phyloP scores from a whole-genome alignment of 768 basidiomycete genomes.

The Chalciporus piperatus region DNA sequence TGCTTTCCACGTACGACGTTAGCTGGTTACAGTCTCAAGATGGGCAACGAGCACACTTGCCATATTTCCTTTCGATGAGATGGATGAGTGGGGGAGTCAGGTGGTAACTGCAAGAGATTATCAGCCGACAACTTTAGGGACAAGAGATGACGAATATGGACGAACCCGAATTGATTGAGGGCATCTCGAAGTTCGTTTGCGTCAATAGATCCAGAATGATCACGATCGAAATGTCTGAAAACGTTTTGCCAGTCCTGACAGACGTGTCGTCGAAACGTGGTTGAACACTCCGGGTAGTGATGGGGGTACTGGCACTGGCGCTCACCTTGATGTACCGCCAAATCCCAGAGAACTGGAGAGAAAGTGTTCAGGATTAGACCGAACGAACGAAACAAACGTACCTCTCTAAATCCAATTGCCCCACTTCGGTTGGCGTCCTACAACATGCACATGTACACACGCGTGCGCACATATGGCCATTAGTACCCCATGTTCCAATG shows the following conservation, averaged over 20 bases:
- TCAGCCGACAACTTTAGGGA: background rate
- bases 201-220: slow-evolving; percentile 79
- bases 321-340: slow-evolving; percentile 77
- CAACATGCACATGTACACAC: too few species aligned
- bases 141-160: background rate
- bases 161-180: slow-evolving; percentile 68
- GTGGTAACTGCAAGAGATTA: slow-evolving; percentile 47
- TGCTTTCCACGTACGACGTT: slow-evolving; percentile 42
- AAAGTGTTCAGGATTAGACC: background rate
- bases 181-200: slow-evolving; percentile 64
- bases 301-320: background rate
- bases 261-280: background rate
- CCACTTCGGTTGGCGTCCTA: slow-evolving; percentile 74
- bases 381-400: slow-evolving; percentile 22
- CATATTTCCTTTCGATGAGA: slow-evolving; percentile 77
- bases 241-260: slow-evolving; percentile 77
- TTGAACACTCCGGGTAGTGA: background rate
- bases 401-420: slow-evolving; percentile 78
- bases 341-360: slow-evolving; percentile 58
- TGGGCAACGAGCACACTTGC: slow-evolving; percentile 38
- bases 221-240: slow-evolving; percentile 82
- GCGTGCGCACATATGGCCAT: background rate
- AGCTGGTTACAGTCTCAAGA: background rate
- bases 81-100: slow-evolving; percentile 63
- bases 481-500: background rate